Evolutionary conservation across 768 basidiomycete species (phyloP), one percentile per base, ranked within the genome.

Genomic region (Vishniacozyma victoriae): DNA sequence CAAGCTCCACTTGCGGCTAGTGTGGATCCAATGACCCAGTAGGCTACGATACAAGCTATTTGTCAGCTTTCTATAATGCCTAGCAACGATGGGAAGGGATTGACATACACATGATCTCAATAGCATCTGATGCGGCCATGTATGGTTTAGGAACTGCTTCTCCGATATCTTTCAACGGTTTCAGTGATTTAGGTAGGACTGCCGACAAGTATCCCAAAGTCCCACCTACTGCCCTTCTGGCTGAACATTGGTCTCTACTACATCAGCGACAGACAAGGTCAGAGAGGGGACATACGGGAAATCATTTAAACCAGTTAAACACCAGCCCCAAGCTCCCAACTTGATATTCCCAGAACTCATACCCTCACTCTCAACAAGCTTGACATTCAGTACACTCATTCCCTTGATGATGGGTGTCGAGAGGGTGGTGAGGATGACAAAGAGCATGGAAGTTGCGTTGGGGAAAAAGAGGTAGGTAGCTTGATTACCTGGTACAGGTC

Each of bases 401-500:
- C 62, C 62, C 1, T 24, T 5, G 23, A 64, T 67, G 57, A 67
- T 47, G 0, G 62, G 59, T 14, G 31, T 37, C 2, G 59, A 59
- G 15, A 64, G 50, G 2, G 38, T 55, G 3, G 47, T 35, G 18
- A 67, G 39, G 16, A 67, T 35, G 14, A 52, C 36, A 6, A 67
- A 41, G 0, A 67, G 6, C 23, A 64, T 52, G 4, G 57, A 27
- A 2, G 44, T 44, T 35, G 62, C 56, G 11, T 55, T 31, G 7
- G 62, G 62, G 44, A 67, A 61, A 48, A 59, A 59, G 13, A 67
- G 54, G 35, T 51, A 57, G 12, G 65, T 64, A 4, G 62, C 65
- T 57, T 64, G 65, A 52, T 67, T 67, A 14, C 48, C 50, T n/a
- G n/a, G n/a, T n/a, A n/a, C n/a, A n/a, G n/a, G n/a, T n/a, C n/a